Evolutionary conservation across 495 filamentous ascomycete species (phyloP).

Genomic region (Xylona heveae): DNA sequence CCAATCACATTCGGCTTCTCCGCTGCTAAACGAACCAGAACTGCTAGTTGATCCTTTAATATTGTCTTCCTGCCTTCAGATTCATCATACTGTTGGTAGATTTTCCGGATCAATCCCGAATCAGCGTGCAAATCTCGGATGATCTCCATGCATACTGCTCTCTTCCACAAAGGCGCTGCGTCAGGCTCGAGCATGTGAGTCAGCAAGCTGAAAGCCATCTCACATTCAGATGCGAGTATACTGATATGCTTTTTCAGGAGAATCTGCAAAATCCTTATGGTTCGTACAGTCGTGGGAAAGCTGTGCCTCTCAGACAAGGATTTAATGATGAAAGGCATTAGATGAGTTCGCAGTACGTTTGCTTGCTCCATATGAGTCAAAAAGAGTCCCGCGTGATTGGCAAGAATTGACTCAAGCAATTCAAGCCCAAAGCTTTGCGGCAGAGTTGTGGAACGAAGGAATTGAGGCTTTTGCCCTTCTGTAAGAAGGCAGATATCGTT

Average conservation of each 20-base stretch:
- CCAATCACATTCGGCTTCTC: constrained; percentile 81
- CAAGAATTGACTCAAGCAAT: constrained; percentile 71
- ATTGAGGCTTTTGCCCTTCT: constrained; percentile 62
- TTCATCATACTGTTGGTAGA: constrained; percentile 63
- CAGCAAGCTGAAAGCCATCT: constrained; percentile 63
- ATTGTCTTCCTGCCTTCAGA: constrained; percentile 52
- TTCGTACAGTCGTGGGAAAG: constrained; percentile 67
- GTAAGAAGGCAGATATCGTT: constrained; percentile 77
- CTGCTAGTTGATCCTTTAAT: constrained; percentile 57
- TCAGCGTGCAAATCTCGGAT: constrained; percentile 71
- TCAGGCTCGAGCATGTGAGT: constrained; percentile 82
- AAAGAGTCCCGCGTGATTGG: constrained; percentile 68
- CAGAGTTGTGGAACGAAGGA: constrained; percentile 51
- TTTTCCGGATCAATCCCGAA: constrained; percentile 49
- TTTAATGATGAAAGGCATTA: constrained; percentile 66
- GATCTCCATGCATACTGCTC: constrained; percentile 76
- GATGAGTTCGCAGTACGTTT: constrained; percentile 50
- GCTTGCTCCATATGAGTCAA: constrained; percentile 58
- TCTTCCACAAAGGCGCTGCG: constrained; percentile 53
- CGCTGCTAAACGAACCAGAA: constrained; percentile 69
- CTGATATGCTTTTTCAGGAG: constrained; percentile 55
- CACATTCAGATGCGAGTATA: constrained; percentile 57
- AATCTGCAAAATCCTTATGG: constrained; percentile 60
- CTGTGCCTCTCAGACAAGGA: constrained; percentile 54
- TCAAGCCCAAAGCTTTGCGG: constrained; percentile 71